Base-by-base conservation (phyloP, 1,284 basidiomycete species). In the Melampsora larici-populina region DNA sequence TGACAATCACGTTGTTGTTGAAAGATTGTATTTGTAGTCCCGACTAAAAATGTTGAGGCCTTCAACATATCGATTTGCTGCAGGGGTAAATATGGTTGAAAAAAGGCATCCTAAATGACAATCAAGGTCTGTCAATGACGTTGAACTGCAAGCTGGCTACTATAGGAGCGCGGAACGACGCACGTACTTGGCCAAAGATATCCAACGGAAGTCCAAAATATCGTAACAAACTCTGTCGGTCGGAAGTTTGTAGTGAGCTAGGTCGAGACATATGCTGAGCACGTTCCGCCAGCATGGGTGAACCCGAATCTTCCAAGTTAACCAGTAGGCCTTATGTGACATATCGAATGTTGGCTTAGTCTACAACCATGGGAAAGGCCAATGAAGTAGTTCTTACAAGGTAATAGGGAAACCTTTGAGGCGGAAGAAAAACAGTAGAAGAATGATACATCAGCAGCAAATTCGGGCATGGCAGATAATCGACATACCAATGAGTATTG, bases 41-140 rank as follows among this genome's bases (percentile, higher is more conserved):
- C 88, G 5, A 87, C 86, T 26, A 99, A 87, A 90, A 92, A 99
- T 79, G 90, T 90, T 3, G 91, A 90, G 40, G 90, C 89, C 81
- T 88, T 90, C 58, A 97, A 85, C 85, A 94, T 88, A 80, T 98
- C 96, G 21, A 97, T 87, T 84, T 99, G 95, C 84, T 99, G 96
- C 9, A 99, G 84, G 0, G 96, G 96, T 29, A 99, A 87, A 84
- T 98, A 99, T 0, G 96, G 97, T 84, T 99, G 96, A 86, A 99
- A 99, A 86, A 98, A 95, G 1, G 94, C 88, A 80, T 93, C 92
- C 89, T 92, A n/a, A n/a, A 21, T n/a, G 51, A 55, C 7, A 36
- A 36, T 4, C 4, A 36, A 36, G n/a, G 36, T 31, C 3, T 21
- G 13, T 21, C 24, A 55, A 26, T 55, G 51, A 55, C 24, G 18